phyloP scores from a whole-genome alignment of 2,329 filamentous ascomycete species.

The Coccinonectria pachysandricola region DNA sequence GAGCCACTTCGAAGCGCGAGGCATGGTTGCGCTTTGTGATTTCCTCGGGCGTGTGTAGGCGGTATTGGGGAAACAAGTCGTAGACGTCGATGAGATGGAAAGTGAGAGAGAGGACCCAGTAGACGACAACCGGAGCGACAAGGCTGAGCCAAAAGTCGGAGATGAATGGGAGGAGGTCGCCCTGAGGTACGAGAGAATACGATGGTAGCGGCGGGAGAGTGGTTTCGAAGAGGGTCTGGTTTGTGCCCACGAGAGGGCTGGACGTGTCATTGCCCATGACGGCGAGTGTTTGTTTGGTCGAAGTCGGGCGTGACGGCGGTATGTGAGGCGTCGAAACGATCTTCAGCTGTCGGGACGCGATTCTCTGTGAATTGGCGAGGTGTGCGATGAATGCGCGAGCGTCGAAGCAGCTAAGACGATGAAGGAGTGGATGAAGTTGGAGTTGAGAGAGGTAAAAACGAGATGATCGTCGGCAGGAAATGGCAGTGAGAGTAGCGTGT shows the following conservation, averaged over 20 bases:
- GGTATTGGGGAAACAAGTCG: conserved; percentile 82
- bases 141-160: conserved; percentile 74
- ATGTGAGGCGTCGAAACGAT: conserved; percentile 6
- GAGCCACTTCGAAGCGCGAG: conserved; percentile 71
- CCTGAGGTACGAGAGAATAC: conserved; percentile 63
- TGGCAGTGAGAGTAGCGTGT: too few species aligned
- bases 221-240: conserved; percentile 44
- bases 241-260: conserved; percentile 33
- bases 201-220: conserved; percentile 70
- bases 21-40: conserved; percentile 81
- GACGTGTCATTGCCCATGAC: conserved; percentile 31
- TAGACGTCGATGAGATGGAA: conserved; percentile 82
- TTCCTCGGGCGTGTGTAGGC: conserved; percentile 89
- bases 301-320: conserved; percentile 1
- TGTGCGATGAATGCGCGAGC: too few species aligned
- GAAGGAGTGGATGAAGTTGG: not conserved
- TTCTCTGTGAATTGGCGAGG: too few species aligned
- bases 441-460: not conserved
- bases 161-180: conserved; percentile 64
- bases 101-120: conserved; percentile 77
- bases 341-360: too few species aligned
- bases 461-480: too few species aligned
- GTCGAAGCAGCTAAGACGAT: too few species aligned
- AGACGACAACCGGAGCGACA: conserved; percentile 67
- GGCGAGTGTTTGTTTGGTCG: conserved; percentile 1